Conservation (phyloP, 2,329 filamentous ascomycete species). For the Emergomyces africanus region DNA sequence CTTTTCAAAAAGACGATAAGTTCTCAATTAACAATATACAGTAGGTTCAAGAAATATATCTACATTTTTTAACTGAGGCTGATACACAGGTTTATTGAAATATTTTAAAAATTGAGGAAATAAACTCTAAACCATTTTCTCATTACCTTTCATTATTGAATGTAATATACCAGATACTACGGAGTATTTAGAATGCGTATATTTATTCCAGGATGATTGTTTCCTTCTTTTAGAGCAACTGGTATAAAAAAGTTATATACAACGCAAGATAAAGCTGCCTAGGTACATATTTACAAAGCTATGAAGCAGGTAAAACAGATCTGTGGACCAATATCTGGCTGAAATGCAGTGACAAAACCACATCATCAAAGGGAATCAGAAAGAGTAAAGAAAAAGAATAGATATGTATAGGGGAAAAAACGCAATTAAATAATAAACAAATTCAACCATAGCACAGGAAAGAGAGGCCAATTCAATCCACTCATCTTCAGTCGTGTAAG, state of each 20-base stretch:
- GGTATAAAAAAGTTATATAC: neutral
- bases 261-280: neutral
- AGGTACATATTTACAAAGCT: neutral
- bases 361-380: neutral
- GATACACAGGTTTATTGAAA: too few relatives aligned
- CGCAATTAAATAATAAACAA: neutral
- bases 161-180: neutral
- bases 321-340: neutral
- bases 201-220: neutral
- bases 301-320: too few relatives aligned
- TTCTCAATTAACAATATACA: too few relatives aligned
- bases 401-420: neutral
- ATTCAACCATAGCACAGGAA: neutral
- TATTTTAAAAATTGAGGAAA: too few relatives aligned
- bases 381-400: neutral
- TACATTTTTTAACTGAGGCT: too few relatives aligned
- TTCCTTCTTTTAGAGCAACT: neutral
- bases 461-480: neutral
- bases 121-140: too few relatives aligned
- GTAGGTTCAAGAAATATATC: too few relatives aligned
- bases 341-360: neutral
- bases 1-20: too few relatives aligned
- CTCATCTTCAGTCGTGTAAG: neutral
- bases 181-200: neutral
- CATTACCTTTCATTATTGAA: neutral